A percentile compares a stretch with the other conserved stretches of the same genome.
Conservation (phyloP, 148 eudicot species). For the Talinum fruticosum region DNA sequence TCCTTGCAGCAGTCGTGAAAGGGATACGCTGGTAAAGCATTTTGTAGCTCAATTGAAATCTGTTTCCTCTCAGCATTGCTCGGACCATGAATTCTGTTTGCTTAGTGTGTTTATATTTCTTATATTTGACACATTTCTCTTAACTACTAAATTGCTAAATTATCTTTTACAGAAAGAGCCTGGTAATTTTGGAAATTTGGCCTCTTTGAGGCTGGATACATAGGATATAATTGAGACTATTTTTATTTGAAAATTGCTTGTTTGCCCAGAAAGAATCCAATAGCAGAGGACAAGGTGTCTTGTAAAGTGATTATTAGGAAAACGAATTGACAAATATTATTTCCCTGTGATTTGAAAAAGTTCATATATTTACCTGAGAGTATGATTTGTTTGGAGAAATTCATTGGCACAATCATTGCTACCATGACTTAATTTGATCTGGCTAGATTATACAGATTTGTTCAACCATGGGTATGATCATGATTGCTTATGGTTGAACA, state of each 20-base stretch:
- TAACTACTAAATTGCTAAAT: too few species aligned
- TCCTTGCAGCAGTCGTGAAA: slow-evolving; percentile 56
- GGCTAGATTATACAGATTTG: background rate
- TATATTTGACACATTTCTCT: background rate
- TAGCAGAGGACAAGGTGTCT: background rate
- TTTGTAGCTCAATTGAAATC: background rate
- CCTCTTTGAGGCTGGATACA: too few species aligned
- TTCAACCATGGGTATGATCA: background rate
- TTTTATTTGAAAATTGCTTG: background rate
- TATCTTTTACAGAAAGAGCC: background rate
- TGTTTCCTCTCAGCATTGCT: background rate
- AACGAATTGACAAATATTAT: background rate
- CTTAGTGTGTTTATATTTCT: background rate
- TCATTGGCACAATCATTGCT: too few species aligned
- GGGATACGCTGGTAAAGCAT: slow-evolving; percentile 60
- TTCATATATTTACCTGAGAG: background rate
- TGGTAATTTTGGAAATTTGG: background rate
- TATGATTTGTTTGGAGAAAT: background rate
- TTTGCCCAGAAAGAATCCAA: background rate
- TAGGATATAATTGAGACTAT: too few species aligned
- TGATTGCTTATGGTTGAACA: background rate
- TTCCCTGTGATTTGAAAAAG: background rate
- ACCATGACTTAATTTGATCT: too few species aligned
- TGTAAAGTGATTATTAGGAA: background rate
- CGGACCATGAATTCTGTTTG: background rate